These are phyloP conservation scores for Cicer pinnatifidum DNA, from an alignment of 306 rosid genomes.

Conservation along the genomic window DNA sequence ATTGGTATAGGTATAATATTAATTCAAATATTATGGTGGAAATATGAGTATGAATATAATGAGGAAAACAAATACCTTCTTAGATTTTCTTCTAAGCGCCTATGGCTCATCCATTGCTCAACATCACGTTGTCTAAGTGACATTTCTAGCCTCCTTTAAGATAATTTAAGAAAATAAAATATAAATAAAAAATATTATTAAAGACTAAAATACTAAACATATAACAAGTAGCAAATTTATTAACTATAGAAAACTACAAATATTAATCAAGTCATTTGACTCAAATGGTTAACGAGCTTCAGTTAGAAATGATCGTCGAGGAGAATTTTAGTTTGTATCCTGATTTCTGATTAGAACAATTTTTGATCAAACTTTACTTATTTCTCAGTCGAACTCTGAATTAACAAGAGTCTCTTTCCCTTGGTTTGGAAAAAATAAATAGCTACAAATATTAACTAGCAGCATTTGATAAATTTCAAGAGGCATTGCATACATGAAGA, in stretches of 20 bases:
- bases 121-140: conserved; percentile 50
- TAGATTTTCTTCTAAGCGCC: conserved; percentile 38
- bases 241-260: not conserved
- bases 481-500: conserved; percentile 26
- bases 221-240: not conserved
- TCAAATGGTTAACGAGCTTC: no score
- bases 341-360: no score
- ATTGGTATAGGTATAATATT: not conserved
- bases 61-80: conserved; percentile 32
- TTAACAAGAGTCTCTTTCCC: no score
- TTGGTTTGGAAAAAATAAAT: no score
- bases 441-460: not conserved
- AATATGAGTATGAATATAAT: conserved; percentile 18
- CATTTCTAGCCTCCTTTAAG: conserved; percentile 47
- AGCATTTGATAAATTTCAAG: not conserved
- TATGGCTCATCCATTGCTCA: conserved; percentile 52
- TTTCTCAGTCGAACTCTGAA: no score
- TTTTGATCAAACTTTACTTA: no score
- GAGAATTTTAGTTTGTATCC: no score
- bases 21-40: not conserved
- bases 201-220: not conserved
- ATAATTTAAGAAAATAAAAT: conserved; percentile 24
- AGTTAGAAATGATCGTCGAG: no score
- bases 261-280: no score
- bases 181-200: conserved; percentile 1